These are phyloP conservation scores for Auriscalpium microsporum DNA, from an alignment of 768 basidiomycete genomes.

Conservation along the genomic window DNA sequence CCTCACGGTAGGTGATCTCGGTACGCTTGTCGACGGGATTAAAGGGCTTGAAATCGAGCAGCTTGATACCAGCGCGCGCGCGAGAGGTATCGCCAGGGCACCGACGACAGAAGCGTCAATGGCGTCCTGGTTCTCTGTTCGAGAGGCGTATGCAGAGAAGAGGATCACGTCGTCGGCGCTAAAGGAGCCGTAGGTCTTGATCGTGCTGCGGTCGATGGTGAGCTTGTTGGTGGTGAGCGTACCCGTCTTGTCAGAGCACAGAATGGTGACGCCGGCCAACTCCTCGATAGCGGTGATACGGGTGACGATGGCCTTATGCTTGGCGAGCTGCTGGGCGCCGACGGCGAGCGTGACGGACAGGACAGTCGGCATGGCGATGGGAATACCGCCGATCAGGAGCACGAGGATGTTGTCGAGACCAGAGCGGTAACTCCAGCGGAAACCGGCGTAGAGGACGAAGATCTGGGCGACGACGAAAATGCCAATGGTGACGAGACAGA, in stretches of 20 bases:
- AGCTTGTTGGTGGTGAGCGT: slow-evolving; percentile 99
- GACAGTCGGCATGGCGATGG: slow-evolving; percentile 99
- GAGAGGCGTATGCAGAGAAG: slow-evolving; percentile 91
- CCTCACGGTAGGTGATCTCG: slow-evolving; percentile 95
- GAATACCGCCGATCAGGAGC: slow-evolving; percentile 98
- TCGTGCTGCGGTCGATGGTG: slow-evolving; percentile 88
- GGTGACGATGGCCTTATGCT: slow-evolving; percentile 99
- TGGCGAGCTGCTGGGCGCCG: slow-evolving; percentile 96
- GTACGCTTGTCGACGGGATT: slow-evolving; percentile 99
- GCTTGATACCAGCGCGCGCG: slow-evolving; percentile 89
- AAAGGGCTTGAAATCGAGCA: slow-evolving; percentile 99
- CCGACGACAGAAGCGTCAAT: slow-evolving; percentile 84
- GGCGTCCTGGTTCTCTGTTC: slow-evolving; percentile 98
- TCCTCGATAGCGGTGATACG: slow-evolving; percentile 99
- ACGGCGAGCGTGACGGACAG: slow-evolving; percentile 97
- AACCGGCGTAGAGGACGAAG: slow-evolving; percentile 85
- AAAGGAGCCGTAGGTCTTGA: slow-evolving; percentile 86
- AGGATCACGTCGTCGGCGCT: slow-evolving; percentile 86
- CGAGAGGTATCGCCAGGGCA: slow-evolving; percentile 57
- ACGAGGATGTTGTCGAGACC: slow-evolving; percentile 97
- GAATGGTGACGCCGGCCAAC: slow-evolving; percentile 94
- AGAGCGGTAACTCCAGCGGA: slow-evolving; percentile 83
- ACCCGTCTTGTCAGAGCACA: slow-evolving; percentile 98
- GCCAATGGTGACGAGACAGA: slow-evolving; percentile 94
- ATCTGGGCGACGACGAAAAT: slow-evolving; percentile 95